A percentile compares a stretch with the other conserved stretches of the same genome.
These are phyloP conservation scores for Cladosporium sp. DNA, from an alignment of 2,329 filamentous ascomycete species.

Conservation along the genomic window DNA sequence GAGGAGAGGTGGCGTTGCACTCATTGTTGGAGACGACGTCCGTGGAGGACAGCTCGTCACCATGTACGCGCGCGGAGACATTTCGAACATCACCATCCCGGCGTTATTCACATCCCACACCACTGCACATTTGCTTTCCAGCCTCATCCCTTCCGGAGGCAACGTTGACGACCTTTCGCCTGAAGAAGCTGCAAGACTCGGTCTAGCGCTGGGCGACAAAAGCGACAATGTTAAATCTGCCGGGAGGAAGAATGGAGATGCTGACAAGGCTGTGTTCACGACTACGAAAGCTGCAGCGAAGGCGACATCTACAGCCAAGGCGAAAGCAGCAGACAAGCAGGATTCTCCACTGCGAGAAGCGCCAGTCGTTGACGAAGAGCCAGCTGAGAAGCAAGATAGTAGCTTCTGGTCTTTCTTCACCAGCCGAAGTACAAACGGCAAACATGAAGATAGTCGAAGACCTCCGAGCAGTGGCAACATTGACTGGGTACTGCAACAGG, in stretches of 20 bases:
- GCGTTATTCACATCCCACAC: conserved; percentile 93
- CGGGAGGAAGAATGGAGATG: conserved; percentile 13
- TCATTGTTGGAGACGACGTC: conserved; percentile 92
- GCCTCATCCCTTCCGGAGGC: conserved; percentile 70
- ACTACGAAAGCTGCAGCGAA: conserved; percentile 21
- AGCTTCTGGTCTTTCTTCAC: conserved; percentile 41
- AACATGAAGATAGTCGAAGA: conserved; percentile 49
- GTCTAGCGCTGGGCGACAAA: conserved; percentile 32
- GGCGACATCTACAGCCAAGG: conserved; percentile 16
- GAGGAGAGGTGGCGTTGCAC: conserved; percentile 76
- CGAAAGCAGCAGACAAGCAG: conserved; percentile 11
- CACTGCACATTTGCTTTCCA: conserved; percentile 87
- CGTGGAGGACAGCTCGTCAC: conserved; percentile 86
- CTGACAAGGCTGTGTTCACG: conserved; percentile 26
- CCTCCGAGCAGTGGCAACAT: conserved; percentile 70
- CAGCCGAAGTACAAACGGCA: conserved; percentile 12
- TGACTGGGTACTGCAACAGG: conserved; percentile 67
- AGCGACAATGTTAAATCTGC: conserved; percentile 13
- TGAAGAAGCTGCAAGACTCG: conserved; percentile 54
- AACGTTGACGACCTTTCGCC: conserved; percentile 58
- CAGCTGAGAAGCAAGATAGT: conserved; percentile 5
- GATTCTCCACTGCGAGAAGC: conserved; percentile 21
- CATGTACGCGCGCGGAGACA: conserved; percentile 98
- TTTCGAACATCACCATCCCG: conserved; percentile 90
- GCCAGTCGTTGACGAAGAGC: conserved; percentile 14